phyloP scores from a whole-genome alignment of 23 red algal species.

The Pyropia haitanensis region DNA sequence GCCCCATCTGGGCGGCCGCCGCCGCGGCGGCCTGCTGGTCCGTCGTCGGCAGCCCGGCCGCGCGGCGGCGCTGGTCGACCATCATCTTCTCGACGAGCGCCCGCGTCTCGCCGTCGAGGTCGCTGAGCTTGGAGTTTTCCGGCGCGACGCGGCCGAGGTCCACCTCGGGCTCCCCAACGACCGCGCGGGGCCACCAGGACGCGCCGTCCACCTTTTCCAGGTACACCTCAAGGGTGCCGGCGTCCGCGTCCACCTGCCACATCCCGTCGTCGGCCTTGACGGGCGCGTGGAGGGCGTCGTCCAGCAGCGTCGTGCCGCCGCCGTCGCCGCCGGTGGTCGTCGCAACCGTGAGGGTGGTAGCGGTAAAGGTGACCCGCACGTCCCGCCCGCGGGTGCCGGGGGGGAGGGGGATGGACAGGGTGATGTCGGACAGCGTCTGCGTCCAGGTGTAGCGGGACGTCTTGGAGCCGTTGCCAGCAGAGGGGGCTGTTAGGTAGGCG shows the following conservation, averaged over 20 bases:
- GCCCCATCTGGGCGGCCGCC: no score
- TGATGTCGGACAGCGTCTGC: constrained; percentile 72
- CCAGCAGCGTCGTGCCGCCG: constrained; percentile 3
- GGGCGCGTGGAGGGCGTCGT: constrained; percentile 11
- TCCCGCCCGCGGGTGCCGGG: constrained; percentile 8
- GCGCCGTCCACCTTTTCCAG: constrained; percentile 64
- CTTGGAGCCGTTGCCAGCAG: constrained; percentile 45
- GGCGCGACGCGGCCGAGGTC: constrained; percentile 52
- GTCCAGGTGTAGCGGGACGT: constrained; percentile 59
- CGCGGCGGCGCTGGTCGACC: constrained; percentile 68
- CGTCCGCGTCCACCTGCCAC: constrained; percentile 61
- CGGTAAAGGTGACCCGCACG: constrained; percentile 15
- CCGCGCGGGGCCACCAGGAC: constrained; percentile 67
- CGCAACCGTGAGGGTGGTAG: background rate
- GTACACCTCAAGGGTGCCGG: constrained; percentile 24
- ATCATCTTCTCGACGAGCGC: constrained; percentile 96
- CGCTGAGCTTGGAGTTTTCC: constrained; percentile 51
- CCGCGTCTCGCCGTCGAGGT: constrained; percentile 81
- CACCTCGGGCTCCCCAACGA: constrained; percentile 34
- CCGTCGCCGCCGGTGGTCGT: background rate
- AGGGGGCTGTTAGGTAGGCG: background rate
- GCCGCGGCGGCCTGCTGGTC: constrained; percentile 21
- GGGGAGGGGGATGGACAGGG: constrained; percentile 18
- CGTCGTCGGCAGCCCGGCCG: constrained; percentile 52
- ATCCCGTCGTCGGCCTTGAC: constrained; percentile 59